Base-by-base conservation (phyloP, 371 early-diverging fungal species). In the Lichtheimia hyalospora region DNA sequence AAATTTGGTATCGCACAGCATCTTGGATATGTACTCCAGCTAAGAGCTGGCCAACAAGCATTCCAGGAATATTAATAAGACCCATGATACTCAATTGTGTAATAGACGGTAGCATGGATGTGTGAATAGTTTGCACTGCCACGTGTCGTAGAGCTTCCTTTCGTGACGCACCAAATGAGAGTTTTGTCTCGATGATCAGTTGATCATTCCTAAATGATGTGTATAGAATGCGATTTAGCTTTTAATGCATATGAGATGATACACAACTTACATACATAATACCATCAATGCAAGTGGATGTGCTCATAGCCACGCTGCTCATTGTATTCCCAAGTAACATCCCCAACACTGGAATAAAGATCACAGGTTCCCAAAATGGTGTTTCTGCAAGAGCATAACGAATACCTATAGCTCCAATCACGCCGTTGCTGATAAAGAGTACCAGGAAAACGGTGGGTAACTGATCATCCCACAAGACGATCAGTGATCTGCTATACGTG, bases 281-380 rank as follows among this genome's bases (percentile, higher is more conserved):
- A 54, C 84, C 77, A 16, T 83, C 81, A 54, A 92, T 75, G 28
- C 87, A 84, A 13, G 79, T 66, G 34, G 84, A 82, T 27, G 88
- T 73, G 0, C 90, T 94, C 58, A 96, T 79, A 0, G 94, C 88
- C 49, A 92, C 84, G 34, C 89, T 92, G 8, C 90, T 85, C 87
- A 94, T 92, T 16, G 86, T 79, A 63, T 92, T 94, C 24, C 93
- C 94, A 5, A 94, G 75, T n/a, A 94, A 61, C 93, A 93, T 93
- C 18, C 96, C 96, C 14, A 94, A 66, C 40, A 91, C 89, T 20
- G 96, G 95, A 43, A 96, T 87, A 65, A 92, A 96, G 61, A 86
- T 82, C 14, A 81, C 80, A 7, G 95, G 90, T 8, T 81, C 73
- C 71, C 83, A 91, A 57, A 91, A 87, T 0, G 93, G 94, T 5